These are phyloP conservation scores for Pascua guehoae DNA, from an alignment of 1,284 basidiomycete genomes.

Conservation along the genomic window DNA sequence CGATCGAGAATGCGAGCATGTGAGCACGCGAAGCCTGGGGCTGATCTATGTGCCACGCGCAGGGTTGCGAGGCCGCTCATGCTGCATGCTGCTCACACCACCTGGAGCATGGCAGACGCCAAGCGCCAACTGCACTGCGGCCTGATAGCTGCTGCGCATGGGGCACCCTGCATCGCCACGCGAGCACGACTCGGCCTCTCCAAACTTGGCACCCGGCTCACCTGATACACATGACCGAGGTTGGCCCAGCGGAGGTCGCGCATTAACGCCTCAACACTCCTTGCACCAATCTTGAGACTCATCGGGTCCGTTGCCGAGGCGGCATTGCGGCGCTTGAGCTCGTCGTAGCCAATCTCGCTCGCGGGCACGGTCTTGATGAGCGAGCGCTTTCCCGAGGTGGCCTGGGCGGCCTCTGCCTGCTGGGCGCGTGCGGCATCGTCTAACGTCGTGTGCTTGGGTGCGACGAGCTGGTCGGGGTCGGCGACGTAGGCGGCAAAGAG, in stretches of 20 bases:
- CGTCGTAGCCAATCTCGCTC: slow-evolving; percentile 36
- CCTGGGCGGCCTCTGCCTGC: background rate
- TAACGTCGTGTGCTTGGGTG: slow-evolving; percentile 21
- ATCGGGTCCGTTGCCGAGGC: slow-evolving; percentile 32
- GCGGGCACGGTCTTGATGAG: slow-evolving; percentile 40
- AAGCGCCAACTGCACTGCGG: no score
- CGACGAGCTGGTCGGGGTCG: slow-evolving; percentile 24
- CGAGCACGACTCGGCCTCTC: no score
- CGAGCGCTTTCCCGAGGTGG: slow-evolving; percentile 4
- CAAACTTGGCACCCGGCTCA: no score
- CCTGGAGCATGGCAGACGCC: no score
- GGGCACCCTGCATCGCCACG: no score
- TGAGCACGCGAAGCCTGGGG: no score
- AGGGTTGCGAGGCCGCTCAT: no score
- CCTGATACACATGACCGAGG: slow-evolving; percentile 78
- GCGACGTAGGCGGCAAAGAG: slow-evolving; percentile 55
- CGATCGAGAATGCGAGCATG: no score
- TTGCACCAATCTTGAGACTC: slow-evolving; percentile 55
- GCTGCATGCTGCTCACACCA: no score
- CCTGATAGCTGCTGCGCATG: no score
- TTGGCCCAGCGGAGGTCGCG: slow-evolving; percentile 82
- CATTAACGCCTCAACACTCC: slow-evolving; percentile 62
- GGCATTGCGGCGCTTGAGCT: slow-evolving; percentile 38
- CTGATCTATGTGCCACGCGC: no score
- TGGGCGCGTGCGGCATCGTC: slow-evolving; percentile 4